Percentiles rank a stretch among this genome's conserved stretches.
Conservation (phyloP, 192 early-diverging fungal species). For the Podila epicladia region DNA sequence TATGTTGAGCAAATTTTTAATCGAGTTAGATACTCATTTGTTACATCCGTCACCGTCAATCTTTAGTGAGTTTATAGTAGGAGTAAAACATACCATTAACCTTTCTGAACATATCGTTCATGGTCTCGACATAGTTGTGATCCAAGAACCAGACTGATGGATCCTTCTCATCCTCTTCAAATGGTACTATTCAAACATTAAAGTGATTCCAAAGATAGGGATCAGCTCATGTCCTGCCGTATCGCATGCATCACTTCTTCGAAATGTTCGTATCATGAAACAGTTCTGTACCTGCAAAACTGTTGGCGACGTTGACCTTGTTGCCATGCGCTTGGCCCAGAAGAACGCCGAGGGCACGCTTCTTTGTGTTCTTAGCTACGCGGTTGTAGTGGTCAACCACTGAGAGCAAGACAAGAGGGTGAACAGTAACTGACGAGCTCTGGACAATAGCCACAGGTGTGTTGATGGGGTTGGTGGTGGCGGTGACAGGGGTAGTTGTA, state of each 20-base stretch:
- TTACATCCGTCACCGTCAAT: not conserved
- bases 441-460: constrained; percentile 55
- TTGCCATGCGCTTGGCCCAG: constrained; percentile 90
- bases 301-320: constrained; percentile 95
- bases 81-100: constrained; percentile 82
- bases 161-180: constrained; percentile 99
- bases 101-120: constrained; percentile 99
- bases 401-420: constrained; percentile 98
- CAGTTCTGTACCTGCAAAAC: constrained; percentile 87
- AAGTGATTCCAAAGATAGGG: not conserved
- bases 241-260: too few relatives aligned
- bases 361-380: constrained; percentile 92
- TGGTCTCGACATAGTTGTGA: constrained; percentile 99
- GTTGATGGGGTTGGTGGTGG: constrained; percentile 30
- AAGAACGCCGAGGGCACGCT: constrained; percentile 96
- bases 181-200: constrained; percentile 81
- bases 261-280: not conserved
- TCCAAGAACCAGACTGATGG: constrained; percentile 98
- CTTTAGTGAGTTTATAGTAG: not conserved
- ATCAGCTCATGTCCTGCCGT: too few relatives aligned
- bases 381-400: constrained; percentile 99
- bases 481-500: constrained; percentile 7
- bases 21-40: not conserved
- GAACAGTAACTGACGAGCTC: constrained; percentile 80
- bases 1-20: constrained; percentile 28